Percentiles rank a stretch among this genome's conserved stretches.
Conservation (phyloP, 306 rosid species). For the Ormosia emarginata region DNA sequence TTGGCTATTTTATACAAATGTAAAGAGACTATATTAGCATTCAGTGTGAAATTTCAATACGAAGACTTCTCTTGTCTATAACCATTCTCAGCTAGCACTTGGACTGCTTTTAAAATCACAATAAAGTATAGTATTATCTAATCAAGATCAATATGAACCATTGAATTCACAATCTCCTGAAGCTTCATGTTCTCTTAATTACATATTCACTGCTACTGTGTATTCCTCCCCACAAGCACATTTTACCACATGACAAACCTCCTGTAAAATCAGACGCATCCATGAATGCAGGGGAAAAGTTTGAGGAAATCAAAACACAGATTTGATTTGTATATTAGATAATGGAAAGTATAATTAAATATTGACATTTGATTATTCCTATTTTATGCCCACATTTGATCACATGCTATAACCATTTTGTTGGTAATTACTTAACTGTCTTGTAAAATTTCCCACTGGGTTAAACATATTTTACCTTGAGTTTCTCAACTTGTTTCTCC, state of each 20-base stretch:
- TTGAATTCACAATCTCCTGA: background rate
- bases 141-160: conserved; percentile 4
- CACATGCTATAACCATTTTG: background rate
- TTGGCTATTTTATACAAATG: background rate
- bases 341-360: background rate
- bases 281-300: conserved; percentile 11
- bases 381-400: background rate
- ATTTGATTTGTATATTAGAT: background rate
- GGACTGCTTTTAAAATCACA: background rate
- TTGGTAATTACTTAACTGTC: background rate
- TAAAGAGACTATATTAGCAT: background rate
- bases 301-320: conserved; percentile 15
- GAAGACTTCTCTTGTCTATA: background rate
- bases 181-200: conserved; percentile 32
- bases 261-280: conserved; percentile 46
- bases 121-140: background rate
- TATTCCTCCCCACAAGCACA: conserved; percentile 84
- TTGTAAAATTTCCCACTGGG: background rate
- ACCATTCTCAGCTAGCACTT: background rate
- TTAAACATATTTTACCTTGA: conserved; percentile 50
- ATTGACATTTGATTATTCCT: conserved; percentile 11
- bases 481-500: conserved; percentile 56
- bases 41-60: background rate
- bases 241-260: conserved; percentile 54
- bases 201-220: conserved; percentile 43